Evolutionary conservation across 495 filamentous ascomycete species (phyloP), one percentile per base, ranked within the genome.

Genomic region (Collariella sp.): DNA sequence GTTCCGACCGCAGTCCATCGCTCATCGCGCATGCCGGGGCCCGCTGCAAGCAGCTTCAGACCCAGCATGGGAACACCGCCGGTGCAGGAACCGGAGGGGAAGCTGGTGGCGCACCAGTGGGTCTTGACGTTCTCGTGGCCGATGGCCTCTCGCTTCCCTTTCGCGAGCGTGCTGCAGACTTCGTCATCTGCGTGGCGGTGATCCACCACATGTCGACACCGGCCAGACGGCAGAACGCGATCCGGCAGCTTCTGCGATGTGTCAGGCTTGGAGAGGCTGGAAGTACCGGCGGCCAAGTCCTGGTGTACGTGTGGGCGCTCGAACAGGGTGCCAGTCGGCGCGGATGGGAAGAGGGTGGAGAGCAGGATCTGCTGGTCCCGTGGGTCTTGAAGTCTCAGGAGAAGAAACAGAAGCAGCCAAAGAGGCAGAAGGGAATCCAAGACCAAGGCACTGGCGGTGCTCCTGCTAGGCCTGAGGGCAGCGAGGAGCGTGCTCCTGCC

Each of bases 251-350:
- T 26, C 74, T 97, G 60, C 77, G 80, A 50, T 82, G 82, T 45
- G 73, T 95, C 56, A 55, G 51, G 36, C 46, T 53, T 15, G 55
- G 80, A 70, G 56, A 70, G 66, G 33, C 62, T 61, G 33, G 74
- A 63, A 31, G 20, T 15, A 10, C 31, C 36, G 71, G 74, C 11
- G 88, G 89, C 12, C 83, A 76, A 64, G 82, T 86, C 16, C 69
- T 98, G 55, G 76, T 96, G 22, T 95, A 91, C 66, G 93, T 91
- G n/a, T 98, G 93, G 93, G 93, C 93, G 2, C 76, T 98, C 22
- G 93, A 98, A 72, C 93, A 98, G 68, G 85, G 87, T 67, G 72
- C 71, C 55, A 96, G 90, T 66, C 84, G 94, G 52, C 75, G 93
- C 62, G 93, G 93, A 18, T 98, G 91, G 93, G 85, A 88, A 57